Percentiles rank a stretch among this genome's conserved stretches.
phyloP scores from a whole-genome alignment of 345 rosid species.

The Eucalyptus marginata region DNA sequence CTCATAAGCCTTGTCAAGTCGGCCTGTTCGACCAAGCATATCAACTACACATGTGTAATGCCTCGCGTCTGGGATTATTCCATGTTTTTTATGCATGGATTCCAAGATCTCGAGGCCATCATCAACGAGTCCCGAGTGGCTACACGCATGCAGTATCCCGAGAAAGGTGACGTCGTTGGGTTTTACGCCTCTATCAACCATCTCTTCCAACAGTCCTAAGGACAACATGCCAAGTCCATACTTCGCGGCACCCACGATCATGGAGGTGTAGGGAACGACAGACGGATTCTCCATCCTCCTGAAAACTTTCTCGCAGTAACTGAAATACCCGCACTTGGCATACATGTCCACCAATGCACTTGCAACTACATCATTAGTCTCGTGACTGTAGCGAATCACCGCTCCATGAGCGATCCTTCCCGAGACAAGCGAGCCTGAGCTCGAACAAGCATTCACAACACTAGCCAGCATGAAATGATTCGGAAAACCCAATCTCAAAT shows the following conservation, averaged over 20 bases:
- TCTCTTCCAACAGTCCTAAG: conserved; percentile 32
- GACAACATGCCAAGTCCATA: conserved; percentile 44
- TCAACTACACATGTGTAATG: conserved; percentile 76
- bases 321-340: conserved; percentile 54
- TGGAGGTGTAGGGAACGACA: conserved; percentile 60
- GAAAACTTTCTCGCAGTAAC: conserved; percentile 48
- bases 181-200: conserved; percentile 36
- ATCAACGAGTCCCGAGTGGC: conserved; percentile 70
- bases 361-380: conserved; percentile 41
- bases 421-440: conserved; percentile 45
- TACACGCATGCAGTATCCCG: conserved; percentile 64
- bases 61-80: conserved; percentile 40
- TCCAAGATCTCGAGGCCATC: conserved; percentile 47
- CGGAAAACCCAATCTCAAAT: conserved; percentile 2
- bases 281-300: conserved; percentile 31
- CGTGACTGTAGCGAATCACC: conserved; percentile 29
- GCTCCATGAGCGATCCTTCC: conserved; percentile 64
- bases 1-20: conserved; percentile 52
- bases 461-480: conserved; percentile 66
- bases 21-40: conserved; percentile 71
- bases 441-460: conserved; percentile 60
- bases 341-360: conserved; percentile 78
- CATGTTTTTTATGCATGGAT: conserved; percentile 33
- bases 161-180: conserved; percentile 69
- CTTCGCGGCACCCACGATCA: conserved; percentile 52